phyloP scores from a whole-genome alignment of 345 rosid species.

The thale cress (Arabidopsis thaliana) region TAIR10.1 NC_003076.8:4162001-4162500 shows the following conservation, averaged over 20 bases:
- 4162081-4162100: background rate
- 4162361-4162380: too few relatives aligned
- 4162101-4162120: background rate
- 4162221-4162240: background rate
- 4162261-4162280: background rate
- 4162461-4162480: background rate
- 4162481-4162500: too few relatives aligned
- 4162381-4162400: background rate
- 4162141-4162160: background rate
- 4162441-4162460: background rate
- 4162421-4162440: background rate
- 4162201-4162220: background rate
- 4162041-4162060: background rate
- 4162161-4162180: background rate
- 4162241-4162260: background rate
- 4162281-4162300: background rate
- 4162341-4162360: background rate
- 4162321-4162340: constrained; percentile 4
- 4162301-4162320: background rate
- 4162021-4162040: constrained; percentile 1
- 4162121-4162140: background rate
- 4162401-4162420: background rate
- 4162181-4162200: background rate
- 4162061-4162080: too few relatives aligned
- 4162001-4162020: background rate